These are phyloP conservation scores for Ogataea philodendri DNA, from an alignment of 805 yeast genomes.

Conservation along the genomic window DNA sequence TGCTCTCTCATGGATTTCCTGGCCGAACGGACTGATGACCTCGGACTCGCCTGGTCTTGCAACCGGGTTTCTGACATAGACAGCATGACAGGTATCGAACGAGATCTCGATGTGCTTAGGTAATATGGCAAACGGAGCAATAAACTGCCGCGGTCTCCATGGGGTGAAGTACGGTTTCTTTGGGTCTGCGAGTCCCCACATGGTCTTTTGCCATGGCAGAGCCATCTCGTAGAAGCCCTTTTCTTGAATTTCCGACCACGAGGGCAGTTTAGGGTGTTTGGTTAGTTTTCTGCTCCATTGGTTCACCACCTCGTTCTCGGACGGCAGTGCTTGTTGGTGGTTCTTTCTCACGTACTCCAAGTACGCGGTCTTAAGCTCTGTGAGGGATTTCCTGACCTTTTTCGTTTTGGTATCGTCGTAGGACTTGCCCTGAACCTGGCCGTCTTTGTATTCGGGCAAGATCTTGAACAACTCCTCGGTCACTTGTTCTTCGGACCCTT, in stretches of 20 bases:
- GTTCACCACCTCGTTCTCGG: constrained; percentile 29
- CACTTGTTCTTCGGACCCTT: constrained; percentile 33
- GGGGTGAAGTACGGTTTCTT: constrained; percentile 89
- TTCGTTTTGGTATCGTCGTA: constrained; percentile 32
- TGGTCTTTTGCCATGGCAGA: constrained; percentile 79
- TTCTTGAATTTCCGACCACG: constrained; percentile 34
- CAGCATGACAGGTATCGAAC: constrained; percentile 90
- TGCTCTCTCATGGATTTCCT: constrained; percentile 85
- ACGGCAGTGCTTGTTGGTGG: constrained; percentile 24
- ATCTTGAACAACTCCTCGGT: constrained; percentile 53
- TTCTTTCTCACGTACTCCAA: constrained; percentile 34
- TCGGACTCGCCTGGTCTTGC: constrained; percentile 97
- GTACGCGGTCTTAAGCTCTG: constrained; percentile 34
- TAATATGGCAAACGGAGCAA: constrained; percentile 87
- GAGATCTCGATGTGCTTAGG: constrained; percentile 92
- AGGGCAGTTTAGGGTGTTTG: constrained; percentile 41
- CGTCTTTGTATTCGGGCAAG: constrained; percentile 31
- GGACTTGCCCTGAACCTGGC: constrained; percentile 28
- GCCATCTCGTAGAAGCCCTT: constrained; percentile 40
- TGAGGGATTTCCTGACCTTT: constrained; percentile 33
- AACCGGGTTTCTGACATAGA: constrained; percentile 94
- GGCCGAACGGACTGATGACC: constrained; percentile 85
- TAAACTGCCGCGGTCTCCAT: constrained; percentile 91
- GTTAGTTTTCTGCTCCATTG: constrained; percentile 49
- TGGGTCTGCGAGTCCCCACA: constrained; percentile 79